These are phyloP conservation scores for Saururus chinensis DNA, from an alignment of 164 flowering plant species.

Conservation along the genomic window DNA sequence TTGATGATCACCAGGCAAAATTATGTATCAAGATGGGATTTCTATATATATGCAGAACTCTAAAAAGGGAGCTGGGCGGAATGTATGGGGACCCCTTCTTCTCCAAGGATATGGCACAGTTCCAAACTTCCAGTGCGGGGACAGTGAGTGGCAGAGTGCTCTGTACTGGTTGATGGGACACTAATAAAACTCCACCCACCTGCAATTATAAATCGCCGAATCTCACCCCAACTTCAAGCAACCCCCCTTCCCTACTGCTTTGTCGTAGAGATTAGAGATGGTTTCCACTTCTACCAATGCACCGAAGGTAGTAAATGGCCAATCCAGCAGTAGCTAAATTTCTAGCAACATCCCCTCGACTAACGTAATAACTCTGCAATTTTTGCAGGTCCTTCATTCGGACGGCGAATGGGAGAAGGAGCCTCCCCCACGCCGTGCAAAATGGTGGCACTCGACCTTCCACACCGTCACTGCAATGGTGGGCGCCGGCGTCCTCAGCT, in stretches of 20 bases:
- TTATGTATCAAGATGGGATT: neutral
- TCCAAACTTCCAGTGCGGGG: too few species aligned
- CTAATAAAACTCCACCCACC: too few species aligned
- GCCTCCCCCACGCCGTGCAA: slow-evolving; percentile 43
- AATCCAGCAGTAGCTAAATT: neutral
- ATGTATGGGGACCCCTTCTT: too few species aligned
- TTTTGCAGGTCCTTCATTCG: slow-evolving; percentile 26
- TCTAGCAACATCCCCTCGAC: neutral
- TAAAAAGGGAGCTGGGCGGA: too few species aligned
- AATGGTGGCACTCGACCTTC: slow-evolving; percentile 92
- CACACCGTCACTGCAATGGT: slow-evolving; percentile 94
- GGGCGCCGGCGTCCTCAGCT: slow-evolving; percentile 92
- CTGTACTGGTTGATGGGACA: too few species aligned
- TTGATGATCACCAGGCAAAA: neutral
- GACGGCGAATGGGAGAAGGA: slow-evolving; percentile 24
- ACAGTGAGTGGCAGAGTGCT: too few species aligned
- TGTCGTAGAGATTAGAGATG: too few species aligned
- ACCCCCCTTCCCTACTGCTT: neutral
- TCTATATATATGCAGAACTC: too few species aligned
- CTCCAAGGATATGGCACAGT: too few species aligned
- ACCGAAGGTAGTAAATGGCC: neutral
- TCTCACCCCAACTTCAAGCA: too few species aligned
- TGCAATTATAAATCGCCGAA: neutral
- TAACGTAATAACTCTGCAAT: neutral
- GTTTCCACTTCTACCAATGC: neutral